A percentile compares a stretch with the other conserved stretches of the same genome.
Evolutionary conservation across 1,284 basidiomycete genomes (phyloP).

Genomic region (Lignosus rhinocerotis): DNA sequence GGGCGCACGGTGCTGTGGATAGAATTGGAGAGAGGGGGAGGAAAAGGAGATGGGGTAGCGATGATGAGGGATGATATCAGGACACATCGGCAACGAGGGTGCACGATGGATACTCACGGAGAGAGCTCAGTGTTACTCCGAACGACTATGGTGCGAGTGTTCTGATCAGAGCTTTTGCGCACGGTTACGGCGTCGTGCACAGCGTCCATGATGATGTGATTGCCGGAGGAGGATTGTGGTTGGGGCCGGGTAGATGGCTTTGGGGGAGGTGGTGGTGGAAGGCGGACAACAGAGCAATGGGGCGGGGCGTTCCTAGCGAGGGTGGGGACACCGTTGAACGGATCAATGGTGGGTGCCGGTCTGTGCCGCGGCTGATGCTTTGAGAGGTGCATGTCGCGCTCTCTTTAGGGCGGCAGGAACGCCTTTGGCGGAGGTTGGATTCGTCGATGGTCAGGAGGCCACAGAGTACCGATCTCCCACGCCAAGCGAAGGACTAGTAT

Average conservation of each 20-base stretch:
- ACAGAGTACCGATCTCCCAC: conserved; percentile 27
- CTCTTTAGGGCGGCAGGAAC: conserved; percentile 16
- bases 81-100: conserved; percentile 11
- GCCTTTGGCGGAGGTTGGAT: conserved; percentile 8
- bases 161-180: conserved; percentile 36
- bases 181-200: conserved; percentile 64
- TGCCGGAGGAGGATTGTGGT: conserved; percentile 22
- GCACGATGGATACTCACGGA: conserved; percentile 35
- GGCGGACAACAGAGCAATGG: conserved; percentile 26
- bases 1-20: conserved; percentile 31
- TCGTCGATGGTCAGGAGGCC: conserved; percentile 24
- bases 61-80: conserved; percentile 17
- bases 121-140: conserved; percentile 45
- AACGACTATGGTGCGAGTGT: conserved; percentile 44
- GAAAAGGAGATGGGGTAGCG: conserved; percentile 9
- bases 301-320: conserved; percentile 32
- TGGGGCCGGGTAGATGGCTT: conserved; percentile 35
- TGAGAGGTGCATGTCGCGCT: conserved; percentile 31
- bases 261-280: conserved; percentile 41
- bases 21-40: conserved; percentile 1
- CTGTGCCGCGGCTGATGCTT: conserved; percentile 44
- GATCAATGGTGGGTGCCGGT: conserved; percentile 54
- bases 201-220: conserved; percentile 50
- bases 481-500: conserved; percentile 25
- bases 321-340: conserved; percentile 46